Conservation (phyloP, 2,329 filamentous ascomycete genomes). For the Penicillium thymicola region DNA sequence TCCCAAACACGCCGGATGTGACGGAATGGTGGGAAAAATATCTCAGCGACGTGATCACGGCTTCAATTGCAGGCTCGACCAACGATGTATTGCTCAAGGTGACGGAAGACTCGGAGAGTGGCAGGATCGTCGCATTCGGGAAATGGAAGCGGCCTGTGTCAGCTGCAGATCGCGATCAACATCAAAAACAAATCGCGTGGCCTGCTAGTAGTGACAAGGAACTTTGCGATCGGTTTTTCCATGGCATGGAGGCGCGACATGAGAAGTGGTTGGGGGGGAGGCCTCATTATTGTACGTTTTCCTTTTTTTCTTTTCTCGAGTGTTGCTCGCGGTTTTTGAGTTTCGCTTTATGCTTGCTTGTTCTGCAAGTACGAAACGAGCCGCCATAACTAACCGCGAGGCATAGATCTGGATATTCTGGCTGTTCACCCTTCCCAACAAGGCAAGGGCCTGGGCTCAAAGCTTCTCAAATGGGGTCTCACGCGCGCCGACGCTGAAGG, state of each 20-base stretch:
- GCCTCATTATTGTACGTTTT: slow-evolving; percentile 26
- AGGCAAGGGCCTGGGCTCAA: slow-evolving; percentile 23
- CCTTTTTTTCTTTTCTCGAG: background rate
- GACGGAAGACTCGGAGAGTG: slow-evolving; percentile 4
- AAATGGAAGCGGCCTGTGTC: slow-evolving; percentile 23
- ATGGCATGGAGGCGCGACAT: slow-evolving; percentile 16
- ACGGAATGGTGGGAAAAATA: slow-evolving; percentile 15
- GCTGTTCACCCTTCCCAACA: slow-evolving; percentile 24
- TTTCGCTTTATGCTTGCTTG: background rate
- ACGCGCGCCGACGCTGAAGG: slow-evolving; percentile 35
- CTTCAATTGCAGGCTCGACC: background rate
- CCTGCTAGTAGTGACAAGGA: slow-evolving; percentile 16
- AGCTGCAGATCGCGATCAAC: slow-evolving; percentile 8
- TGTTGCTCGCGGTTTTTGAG: background rate
- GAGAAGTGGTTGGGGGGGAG: slow-evolving; percentile 16
- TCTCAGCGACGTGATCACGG: slow-evolving; percentile 1
- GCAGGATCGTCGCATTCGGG: slow-evolving; percentile 21
- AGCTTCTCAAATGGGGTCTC: slow-evolving; percentile 37
- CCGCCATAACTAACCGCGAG: slow-evolving; percentile 1
- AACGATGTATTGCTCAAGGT: slow-evolving; percentile 16
- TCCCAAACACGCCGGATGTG: slow-evolving; percentile 25
- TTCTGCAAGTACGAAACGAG: background rate
- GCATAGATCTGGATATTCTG: slow-evolving; percentile 25
- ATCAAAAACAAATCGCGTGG: slow-evolving; percentile 8
- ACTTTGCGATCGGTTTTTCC: slow-evolving; percentile 23